Base-by-base conservation (phyloP, 2,329 filamentous ascomycete genomes). In the Talaromyces amestolkiae region DNA sequence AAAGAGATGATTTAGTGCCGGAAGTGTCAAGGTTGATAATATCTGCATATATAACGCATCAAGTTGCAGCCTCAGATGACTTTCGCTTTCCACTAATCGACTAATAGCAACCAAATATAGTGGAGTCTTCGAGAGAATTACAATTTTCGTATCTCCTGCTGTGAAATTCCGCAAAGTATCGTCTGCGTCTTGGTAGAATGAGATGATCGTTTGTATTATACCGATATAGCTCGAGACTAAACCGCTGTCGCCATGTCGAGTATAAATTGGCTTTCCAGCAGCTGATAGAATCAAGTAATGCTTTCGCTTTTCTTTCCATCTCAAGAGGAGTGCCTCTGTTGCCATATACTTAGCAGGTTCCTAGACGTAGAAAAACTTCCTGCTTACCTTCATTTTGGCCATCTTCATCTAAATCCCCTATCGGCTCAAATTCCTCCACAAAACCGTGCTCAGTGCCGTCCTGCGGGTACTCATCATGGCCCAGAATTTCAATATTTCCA, bases 31-130 rank as follows among this genome's bases (percentile, higher is more conserved):
- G 0, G 96, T 99, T 1, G 95, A 98, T 31, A 99, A 79, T 61
- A 99, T 97, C 77, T 99, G 95, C 91, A 97, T 98, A 77, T 99
- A 99, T 43, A 99, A 81, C 13, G 94, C 93, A 69, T 97, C 93
- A 2, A 99, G 86, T 76, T 99, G 95, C 22, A 88, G 86, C 63
- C 91, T 87, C 22, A 99, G 85, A 76, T 99, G 94, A 4, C 87
- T 82, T 74, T 98, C 94, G 75, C 92, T 97, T 77, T 99, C 95
- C n/a, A 90, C 88, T 11, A 99, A 85, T 68, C 89, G 90, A 74
- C 93, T 97, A 73, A 98, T 95, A 53, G 93, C 94, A 58, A 98
- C 91, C 53, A 99, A 89, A 75, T 98, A 96, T 47, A 99, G 83
- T 11, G 93, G 92, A 0, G 93, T 94, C 75, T 93, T 89, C 3